Evolutionary conservation across 2,329 filamentous ascomycete genomes (phyloP).

Genomic region (Chrysoporthe deuterocubensis): DNA sequence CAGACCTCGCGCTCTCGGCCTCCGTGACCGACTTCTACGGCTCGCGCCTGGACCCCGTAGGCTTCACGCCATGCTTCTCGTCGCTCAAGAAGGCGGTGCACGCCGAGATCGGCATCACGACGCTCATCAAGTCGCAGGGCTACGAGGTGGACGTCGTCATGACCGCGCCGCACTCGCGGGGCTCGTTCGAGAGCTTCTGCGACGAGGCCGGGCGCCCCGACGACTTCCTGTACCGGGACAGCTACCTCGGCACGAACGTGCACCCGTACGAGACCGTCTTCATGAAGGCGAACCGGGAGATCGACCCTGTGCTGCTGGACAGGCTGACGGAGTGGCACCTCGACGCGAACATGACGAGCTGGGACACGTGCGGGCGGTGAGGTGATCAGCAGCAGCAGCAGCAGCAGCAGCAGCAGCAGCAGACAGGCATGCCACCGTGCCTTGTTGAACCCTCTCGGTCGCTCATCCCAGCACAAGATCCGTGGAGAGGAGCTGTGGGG

Average conservation of each 20-base stretch:
- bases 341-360: slow-evolving; percentile 33
- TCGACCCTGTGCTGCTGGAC: slow-evolving; percentile 36
- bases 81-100: slow-evolving; percentile 33
- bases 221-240: slow-evolving; percentile 35
- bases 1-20: slow-evolving; percentile 30
- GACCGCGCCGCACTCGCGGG: slow-evolving; percentile 34
- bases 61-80: slow-evolving; percentile 35
- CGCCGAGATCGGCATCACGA: slow-evolving; percentile 37
- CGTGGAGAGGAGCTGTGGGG: neutral
- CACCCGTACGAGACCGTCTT: slow-evolving; percentile 46
- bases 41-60: slow-evolving; percentile 31
- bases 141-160: slow-evolving; percentile 39
- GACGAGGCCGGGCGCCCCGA: slow-evolving; percentile 19
- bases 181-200: slow-evolving; percentile 26
- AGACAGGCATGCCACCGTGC: too few species aligned
- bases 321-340: slow-evolving; percentile 40
- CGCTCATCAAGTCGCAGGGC: slow-evolving; percentile 33
- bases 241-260: slow-evolving; percentile 39
- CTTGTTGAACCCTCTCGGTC: neutral
- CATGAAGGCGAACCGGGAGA: slow-evolving; percentile 39
- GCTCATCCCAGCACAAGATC: neutral
- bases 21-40: slow-evolving; percentile 33
- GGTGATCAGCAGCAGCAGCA: too few species aligned
- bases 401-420: too few species aligned
- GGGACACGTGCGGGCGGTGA: slow-evolving; percentile 32